phyloP scores from a whole-genome alignment of 345 rosid species.

The Geranium rotundifolium region DNA sequence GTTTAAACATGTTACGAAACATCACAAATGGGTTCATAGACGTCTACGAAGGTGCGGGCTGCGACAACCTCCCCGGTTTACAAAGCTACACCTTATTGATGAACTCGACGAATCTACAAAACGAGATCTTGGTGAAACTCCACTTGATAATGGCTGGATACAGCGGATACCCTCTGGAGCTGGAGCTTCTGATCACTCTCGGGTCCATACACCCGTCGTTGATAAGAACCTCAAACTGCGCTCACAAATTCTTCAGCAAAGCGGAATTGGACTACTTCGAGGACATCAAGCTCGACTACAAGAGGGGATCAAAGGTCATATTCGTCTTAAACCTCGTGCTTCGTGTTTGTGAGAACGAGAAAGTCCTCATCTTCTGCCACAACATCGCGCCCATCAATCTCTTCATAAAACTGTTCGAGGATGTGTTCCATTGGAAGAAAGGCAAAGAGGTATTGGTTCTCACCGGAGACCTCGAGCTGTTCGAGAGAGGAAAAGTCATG shows the following conservation, averaged over 20 bases:
- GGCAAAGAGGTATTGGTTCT: conserved; percentile 69
- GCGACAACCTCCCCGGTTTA: conserved; percentile 74
- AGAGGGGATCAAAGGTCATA: conserved; percentile 80
- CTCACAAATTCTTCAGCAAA: conserved; percentile 37
- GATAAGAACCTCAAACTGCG: conserved; percentile 60
- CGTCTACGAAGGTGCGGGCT: conserved; percentile 56
- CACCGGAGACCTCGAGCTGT: conserved; percentile 80
- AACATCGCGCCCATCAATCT: conserved; percentile 75
- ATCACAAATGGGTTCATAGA: conserved; percentile 75
- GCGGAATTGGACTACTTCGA: conserved; percentile 43
- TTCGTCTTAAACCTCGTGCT: conserved; percentile 78
- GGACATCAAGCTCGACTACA: conserved; percentile 39
- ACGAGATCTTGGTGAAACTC: conserved; percentile 48
- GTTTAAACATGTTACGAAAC: conserved; percentile 66
- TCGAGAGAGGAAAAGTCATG: conserved; percentile 74
- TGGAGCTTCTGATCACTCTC: conserved; percentile 75
- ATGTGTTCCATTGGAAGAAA: conserved; percentile 53
- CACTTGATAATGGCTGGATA: conserved; percentile 45
- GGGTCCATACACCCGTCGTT: conserved; percentile 87
- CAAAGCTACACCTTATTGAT: conserved; percentile 83
- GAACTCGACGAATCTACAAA: conserved; percentile 69
- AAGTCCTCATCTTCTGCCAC: conserved; percentile 79
- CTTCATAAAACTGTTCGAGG: conserved; percentile 58
- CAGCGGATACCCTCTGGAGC: conserved; percentile 67
- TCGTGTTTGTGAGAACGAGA: conserved; percentile 62